phyloP scores from a whole-genome alignment of 192 early-diverging fungal species.

The Gonapodya sp. region DNA sequence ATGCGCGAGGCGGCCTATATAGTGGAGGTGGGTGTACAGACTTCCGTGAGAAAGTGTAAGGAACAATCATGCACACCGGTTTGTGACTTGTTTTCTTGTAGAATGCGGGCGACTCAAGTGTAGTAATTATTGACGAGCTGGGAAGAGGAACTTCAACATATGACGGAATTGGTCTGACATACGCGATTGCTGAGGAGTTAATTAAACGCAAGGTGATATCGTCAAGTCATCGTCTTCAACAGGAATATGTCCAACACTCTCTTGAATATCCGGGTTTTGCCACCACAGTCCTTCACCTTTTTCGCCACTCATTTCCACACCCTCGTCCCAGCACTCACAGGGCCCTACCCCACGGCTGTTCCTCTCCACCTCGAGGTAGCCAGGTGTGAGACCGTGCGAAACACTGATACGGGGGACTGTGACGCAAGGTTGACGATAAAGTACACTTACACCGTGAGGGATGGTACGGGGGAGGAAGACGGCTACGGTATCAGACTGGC shows the following conservation, averaged over 20 bases:
- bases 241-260: no score
- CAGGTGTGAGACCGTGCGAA: background rate
- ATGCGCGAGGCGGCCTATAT: slow-evolving; percentile 81
- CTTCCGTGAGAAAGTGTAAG: background rate
- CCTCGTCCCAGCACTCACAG: slow-evolving; percentile 38
- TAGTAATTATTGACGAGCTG: slow-evolving; percentile 88
- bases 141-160: slow-evolving; percentile 61
- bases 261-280: no score
- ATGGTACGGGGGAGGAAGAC: background rate
- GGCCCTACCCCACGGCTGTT: slow-evolving; percentile 42
- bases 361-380: slow-evolving; percentile 43
- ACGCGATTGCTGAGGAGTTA: slow-evolving; percentile 64
- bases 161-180: slow-evolving; percentile 64
- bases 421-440: background rate
- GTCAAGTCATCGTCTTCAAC: no score
- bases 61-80: no score
- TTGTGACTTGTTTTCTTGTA: slow-evolving; percentile 16
- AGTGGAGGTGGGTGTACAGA: slow-evolving; percentile 22
- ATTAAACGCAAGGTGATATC: slow-evolving; percentile 21
- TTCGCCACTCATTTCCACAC: slow-evolving; percentile 74
- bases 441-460: slow-evolving; percentile 2
- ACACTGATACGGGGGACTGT: background rate
- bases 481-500: background rate
- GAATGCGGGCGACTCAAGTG: slow-evolving; percentile 49
- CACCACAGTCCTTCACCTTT: slow-evolving; percentile 53